Conservation (phyloP, 2,329 filamentous ascomycete genomes). For the Colletotrichum cuscutae region DNA sequence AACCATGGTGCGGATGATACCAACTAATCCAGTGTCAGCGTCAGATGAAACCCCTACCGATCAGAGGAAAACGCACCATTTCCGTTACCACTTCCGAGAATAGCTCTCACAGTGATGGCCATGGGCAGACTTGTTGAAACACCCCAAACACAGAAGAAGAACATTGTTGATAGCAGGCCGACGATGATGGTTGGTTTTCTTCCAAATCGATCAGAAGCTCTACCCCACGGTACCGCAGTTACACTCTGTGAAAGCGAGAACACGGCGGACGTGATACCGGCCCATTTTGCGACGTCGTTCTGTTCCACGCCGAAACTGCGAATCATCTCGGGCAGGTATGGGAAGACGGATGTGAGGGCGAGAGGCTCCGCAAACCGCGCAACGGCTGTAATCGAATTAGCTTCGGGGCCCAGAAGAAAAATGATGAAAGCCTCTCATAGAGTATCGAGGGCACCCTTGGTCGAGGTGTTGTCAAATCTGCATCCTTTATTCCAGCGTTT, state of each 20-base stretch:
- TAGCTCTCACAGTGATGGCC: slow-evolving; percentile 80
- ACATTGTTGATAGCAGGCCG: slow-evolving; percentile 82
- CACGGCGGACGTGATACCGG: slow-evolving; percentile 76
- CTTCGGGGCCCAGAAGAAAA: neutral
- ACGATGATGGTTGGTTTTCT: slow-evolving; percentile 84
- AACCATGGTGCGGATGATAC: slow-evolving; percentile 91
- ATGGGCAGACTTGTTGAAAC: slow-evolving; percentile 82
- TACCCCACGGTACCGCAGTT: slow-evolving; percentile 80
- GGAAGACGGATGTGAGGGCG: slow-evolving; percentile 77
- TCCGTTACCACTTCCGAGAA: slow-evolving; percentile 88
- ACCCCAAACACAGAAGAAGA: slow-evolving; percentile 84
- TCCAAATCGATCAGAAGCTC: slow-evolving; percentile 80
- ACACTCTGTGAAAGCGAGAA: slow-evolving; percentile 79
- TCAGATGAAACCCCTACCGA: neutral
- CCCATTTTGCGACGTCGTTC: slow-evolving; percentile 82
- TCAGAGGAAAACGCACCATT: slow-evolving; percentile 65
- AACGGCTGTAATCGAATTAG: slow-evolving; percentile 63
- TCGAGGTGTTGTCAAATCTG: too few species aligned
- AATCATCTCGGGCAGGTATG: slow-evolving; percentile 84
- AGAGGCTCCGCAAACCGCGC: slow-evolving; percentile 83
- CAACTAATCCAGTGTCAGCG: slow-evolving; percentile 60
- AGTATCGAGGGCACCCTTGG: neutral
- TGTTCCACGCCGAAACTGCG: slow-evolving; percentile 78
- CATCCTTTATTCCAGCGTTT: neutral
- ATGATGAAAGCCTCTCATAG: neutral